Base-by-base conservation (phyloP, 2,329 filamentous ascomycete genomes). In the Neofusicoccum parvum region DNA sequence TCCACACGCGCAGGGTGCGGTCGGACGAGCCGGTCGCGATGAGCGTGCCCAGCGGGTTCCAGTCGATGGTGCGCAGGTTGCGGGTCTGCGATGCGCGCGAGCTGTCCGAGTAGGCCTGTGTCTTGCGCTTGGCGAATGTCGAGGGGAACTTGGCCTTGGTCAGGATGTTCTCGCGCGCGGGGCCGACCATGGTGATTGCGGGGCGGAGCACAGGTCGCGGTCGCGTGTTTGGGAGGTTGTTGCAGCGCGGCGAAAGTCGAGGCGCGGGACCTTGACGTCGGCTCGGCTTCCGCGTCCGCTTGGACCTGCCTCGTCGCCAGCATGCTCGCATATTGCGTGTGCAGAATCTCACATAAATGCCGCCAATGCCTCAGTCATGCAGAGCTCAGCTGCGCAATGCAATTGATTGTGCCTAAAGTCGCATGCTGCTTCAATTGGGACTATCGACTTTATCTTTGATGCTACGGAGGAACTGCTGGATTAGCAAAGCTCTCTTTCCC, bases 11-110 rank as follows among this genome's bases (percentile, higher is more conserved):
- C 63, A 94, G 78, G 9, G 86, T 90, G 70, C 86, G 87, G 72
- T 92, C 89, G 27, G 84, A 81, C 5, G 90, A 86, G 3, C 92
- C 93, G 0, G 94, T 96, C 0, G 94, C 94, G 67, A 98, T 88
- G 67, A 95, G 83, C 9, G 87, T 90, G 39, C 94, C 93, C 0
- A 92, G 83, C 0, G 94, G 92, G 69, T 94, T 97, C 94, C 94
- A 98, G 45, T 91, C 89, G 69, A 98, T 89, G 1, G 90, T 90
- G 46, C 91, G 88, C 65, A 96, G 74, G 67, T 70, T 76, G 62
- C 78, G 76, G 43, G 71, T 70, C 12, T 72, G 70, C 7, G 75
- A 73, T 12, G 75, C 72, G 9, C 72, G 70, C 27, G 71, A 73
- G 45, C 73, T 73, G 69, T 83, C 81, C 67, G 73, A 72, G 78